Evolutionary conservation across 1,139 yeast species (phyloP).

Genomic region (Geotrichum europaeum): DNA sequence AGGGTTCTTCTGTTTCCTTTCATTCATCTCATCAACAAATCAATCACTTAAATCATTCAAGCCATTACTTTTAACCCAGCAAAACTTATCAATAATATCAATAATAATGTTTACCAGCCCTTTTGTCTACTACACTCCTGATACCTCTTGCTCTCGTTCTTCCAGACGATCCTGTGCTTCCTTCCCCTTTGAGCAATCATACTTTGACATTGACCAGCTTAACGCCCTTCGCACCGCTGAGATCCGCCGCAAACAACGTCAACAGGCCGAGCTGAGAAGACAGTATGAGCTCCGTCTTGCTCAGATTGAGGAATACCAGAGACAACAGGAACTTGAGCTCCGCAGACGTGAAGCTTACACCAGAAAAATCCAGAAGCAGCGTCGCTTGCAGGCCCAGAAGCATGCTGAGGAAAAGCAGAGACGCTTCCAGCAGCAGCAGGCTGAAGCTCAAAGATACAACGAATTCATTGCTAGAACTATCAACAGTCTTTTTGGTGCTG

Average conservation of each 20-base stretch:
- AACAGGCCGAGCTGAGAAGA: conserved; percentile 4
- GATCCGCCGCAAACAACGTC: background rate
- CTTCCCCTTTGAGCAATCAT: background rate
- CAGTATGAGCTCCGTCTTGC: conserved; percentile 7
- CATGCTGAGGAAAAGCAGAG: background rate
- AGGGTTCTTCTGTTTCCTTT: background rate
- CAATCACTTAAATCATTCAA: too few species aligned
- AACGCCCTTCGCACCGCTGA: conserved; percentile 3
- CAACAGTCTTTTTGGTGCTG: background rate
- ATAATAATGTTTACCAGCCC: background rate
- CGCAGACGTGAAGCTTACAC: conserved; percentile 7
- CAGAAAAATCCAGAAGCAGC: background rate
- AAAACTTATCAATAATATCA: background rate
- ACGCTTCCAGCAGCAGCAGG: background rate
- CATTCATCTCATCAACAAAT: too few species aligned
- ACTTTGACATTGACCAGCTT: conserved; percentile 1
- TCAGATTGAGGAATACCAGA: conserved; percentile 2
- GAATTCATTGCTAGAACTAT: background rate
- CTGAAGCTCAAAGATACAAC: conserved; percentile 1
- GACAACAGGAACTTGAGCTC: background rate
- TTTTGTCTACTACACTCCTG: background rate
- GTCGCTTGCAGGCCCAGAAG: conserved; percentile 1
- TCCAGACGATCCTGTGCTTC: background rate
- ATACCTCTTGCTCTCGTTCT: background rate
- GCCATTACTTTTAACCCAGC: background rate